Percentiles rank a stretch among this genome's conserved stretches.
These are phyloP conservation scores for Rhodotorula sp. DNA, from an alignment of 1,284 basidiomycete genomes.

Conservation along the genomic window DNA sequence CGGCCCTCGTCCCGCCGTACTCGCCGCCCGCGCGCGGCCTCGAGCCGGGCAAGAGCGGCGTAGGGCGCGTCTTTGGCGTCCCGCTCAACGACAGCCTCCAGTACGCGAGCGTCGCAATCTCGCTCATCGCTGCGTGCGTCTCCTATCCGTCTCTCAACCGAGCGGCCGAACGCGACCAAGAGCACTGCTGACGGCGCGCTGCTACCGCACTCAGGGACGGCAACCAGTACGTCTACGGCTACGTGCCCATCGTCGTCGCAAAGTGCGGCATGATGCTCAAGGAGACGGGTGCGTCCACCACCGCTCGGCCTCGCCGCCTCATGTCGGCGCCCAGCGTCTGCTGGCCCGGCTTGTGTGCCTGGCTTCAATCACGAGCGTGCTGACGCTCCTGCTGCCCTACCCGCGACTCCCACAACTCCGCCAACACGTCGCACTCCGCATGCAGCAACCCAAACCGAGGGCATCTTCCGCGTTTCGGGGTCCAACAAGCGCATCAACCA, in stretches of 20 bases:
- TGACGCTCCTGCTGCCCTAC: conserved; percentile 2
- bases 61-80: conserved; percentile 71
- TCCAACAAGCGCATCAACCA: conserved; percentile 94
- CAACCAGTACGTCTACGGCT: conserved; percentile 58
- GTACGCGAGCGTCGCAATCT: conserved; percentile 90
- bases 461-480: conserved; percentile 91
- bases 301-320: neutral
- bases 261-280: conserved; percentile 93
- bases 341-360: neutral
- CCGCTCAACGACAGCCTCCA: conserved; percentile 78
- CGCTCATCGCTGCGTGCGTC: conserved; percentile 70
- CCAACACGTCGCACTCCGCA: neutral
- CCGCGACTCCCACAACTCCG: too few relatives aligned
- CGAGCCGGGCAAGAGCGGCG: conserved; percentile 23
- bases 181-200: too few relatives aligned
- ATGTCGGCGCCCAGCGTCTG: neutral
- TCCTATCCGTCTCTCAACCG: conserved; percentile 12
- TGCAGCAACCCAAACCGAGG: conserved; percentile 86
- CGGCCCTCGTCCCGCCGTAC: conserved; percentile 7
- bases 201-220: conserved; percentile 38
- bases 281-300: conserved; percentile 66
- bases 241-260: conserved; percentile 94
- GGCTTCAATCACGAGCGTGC: neutral
- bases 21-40: conserved; percentile 23
- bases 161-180: too few relatives aligned